A percentile compares a stretch with the other conserved stretches of the same genome.
Conservation (phyloP, 495 filamentous ascomycete species). For the Delitschia confertaspora region DNA sequence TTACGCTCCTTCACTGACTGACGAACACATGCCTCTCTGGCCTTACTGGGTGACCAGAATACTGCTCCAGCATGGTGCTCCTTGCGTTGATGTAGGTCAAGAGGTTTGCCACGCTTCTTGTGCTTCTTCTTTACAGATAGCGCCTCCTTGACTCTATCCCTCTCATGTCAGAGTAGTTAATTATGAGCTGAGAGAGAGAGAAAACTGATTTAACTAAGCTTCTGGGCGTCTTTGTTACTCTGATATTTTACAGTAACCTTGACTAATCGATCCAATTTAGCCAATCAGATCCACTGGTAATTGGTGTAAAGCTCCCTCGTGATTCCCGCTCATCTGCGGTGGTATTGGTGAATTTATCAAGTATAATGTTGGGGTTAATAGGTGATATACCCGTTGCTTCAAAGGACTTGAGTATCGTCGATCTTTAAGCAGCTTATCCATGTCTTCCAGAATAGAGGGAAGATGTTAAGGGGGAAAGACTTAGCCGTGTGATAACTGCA, state of each 20-base stretch:
- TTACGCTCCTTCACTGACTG: not conserved
- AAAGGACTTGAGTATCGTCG: not conserved
- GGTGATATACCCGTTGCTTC: not conserved
- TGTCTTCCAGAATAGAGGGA: slow-evolving; percentile 2
- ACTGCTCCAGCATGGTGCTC: too few relatives aligned
- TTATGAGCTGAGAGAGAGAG: not conserved
- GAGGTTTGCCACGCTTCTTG: too few relatives aligned
- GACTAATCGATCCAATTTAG: slow-evolving; percentile 3
- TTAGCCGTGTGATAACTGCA: too few relatives aligned
- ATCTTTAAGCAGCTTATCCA: not conserved
- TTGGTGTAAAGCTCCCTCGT: not conserved
- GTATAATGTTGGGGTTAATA: not conserved
- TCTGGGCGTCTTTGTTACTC: not conserved
- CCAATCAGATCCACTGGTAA: slow-evolving; percentile 1
- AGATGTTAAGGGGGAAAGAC: too few relatives aligned
- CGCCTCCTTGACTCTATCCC: not conserved
- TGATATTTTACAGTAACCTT: not conserved
- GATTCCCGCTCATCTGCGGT: not conserved
- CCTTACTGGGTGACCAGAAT: not conserved
- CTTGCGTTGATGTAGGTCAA: too few relatives aligned
- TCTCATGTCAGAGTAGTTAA: slow-evolving; percentile 3
- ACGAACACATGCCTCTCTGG: not conserved
- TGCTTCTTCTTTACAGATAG: too few relatives aligned
- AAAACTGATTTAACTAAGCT: not conserved
- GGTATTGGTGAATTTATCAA: slow-evolving; percentile 3